Conservation (phyloP, 2,329 filamentous ascomycete genomes). For the Thermomyces lanuginosus region DNA sequence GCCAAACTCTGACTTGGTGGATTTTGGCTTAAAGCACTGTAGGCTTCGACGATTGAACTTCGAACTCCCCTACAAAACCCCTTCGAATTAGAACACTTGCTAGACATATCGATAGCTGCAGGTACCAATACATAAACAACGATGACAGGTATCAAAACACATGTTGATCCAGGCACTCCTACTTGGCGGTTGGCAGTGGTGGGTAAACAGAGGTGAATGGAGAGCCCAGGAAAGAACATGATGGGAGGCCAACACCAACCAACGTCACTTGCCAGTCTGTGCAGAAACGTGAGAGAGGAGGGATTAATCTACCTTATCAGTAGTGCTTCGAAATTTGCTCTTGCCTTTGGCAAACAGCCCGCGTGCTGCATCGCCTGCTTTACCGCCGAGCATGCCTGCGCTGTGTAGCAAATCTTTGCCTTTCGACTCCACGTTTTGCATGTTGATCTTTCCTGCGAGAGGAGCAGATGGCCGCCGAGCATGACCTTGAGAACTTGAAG, state of each 20-base stretch:
- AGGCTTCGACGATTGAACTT: slow-evolving; percentile 5
- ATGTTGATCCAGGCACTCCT: too few species aligned
- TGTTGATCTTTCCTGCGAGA: slow-evolving; percentile 30
- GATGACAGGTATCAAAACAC: background rate
- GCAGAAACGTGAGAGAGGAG: too few species aligned
- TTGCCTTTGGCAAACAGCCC: slow-evolving; percentile 82
- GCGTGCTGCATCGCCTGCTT: slow-evolving; percentile 67
- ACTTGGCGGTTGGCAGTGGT: too few species aligned
- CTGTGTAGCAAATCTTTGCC: slow-evolving; percentile 79
- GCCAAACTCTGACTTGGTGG: too few species aligned
- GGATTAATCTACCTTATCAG: slow-evolving; percentile 79
- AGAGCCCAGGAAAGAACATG: too few species aligned
- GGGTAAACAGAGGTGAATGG: too few species aligned
- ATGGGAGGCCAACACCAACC: too few species aligned
- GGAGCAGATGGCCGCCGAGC: slow-evolving; percentile 21
- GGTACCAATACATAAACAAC: slow-evolving; percentile 6
- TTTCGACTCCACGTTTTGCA: slow-evolving; percentile 57
- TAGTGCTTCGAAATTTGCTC: slow-evolving; percentile 52
- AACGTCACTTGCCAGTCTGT: too few species aligned
- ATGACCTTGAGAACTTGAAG: slow-evolving; percentile 17
- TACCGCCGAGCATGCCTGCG: slow-evolving; percentile 54
- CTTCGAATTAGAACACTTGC: slow-evolving; percentile 7
- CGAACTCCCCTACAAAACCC: slow-evolving; percentile 7
- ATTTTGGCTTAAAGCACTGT: too few species aligned
- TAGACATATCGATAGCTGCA: slow-evolving; percentile 6